phyloP scores from a whole-genome alignment of 2,329 filamentous ascomycete species.

The Furcasterigmium furcatum region DNA sequence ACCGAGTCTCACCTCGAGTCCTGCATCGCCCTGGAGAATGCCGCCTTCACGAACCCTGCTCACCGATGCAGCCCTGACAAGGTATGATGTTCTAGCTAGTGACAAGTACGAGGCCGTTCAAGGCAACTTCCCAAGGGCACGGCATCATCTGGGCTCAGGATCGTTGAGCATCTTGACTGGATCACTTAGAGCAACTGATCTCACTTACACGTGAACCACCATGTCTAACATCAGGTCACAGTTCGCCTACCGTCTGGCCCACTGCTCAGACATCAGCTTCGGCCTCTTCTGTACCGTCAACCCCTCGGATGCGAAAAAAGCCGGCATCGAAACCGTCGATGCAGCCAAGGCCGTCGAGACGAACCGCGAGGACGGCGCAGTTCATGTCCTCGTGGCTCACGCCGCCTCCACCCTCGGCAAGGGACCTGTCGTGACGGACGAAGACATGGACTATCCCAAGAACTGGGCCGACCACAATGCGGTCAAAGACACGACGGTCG shows the following conservation, averaged over 20 bases:
- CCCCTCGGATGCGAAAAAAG: constrained; percentile 40
- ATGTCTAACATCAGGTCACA: constrained; percentile 24
- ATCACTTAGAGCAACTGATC: no score
- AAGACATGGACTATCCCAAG: constrained; percentile 70
- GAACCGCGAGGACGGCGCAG: constrained; percentile 49
- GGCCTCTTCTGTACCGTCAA: constrained; percentile 73
- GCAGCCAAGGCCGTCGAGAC: constrained; percentile 57
- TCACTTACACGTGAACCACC: background rate
- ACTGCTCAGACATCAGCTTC: constrained; percentile 72
- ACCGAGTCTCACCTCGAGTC: constrained; percentile 63
- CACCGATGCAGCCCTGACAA: constrained; percentile 52
- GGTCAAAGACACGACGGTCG: constrained; percentile 34
- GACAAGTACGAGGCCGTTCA: background rate
- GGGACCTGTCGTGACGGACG: constrained; percentile 63
- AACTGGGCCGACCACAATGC: constrained; percentile 57
- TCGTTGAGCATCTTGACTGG: no score
- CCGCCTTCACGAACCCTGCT: constrained; percentile 45
- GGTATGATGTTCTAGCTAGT: constrained; percentile 29
- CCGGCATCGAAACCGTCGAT: constrained; percentile 49
- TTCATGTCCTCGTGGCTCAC: constrained; percentile 70
- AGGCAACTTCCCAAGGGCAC: no score
- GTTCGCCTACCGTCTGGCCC: constrained; percentile 73
- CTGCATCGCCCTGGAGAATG: constrained; percentile 51
- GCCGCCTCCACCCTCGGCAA: constrained; percentile 71
- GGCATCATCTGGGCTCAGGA: no score